These are phyloP conservation scores for Lentinus tigrinus DNA, from an alignment of 768 basidiomycete genomes.

Conservation along the genomic window DNA sequence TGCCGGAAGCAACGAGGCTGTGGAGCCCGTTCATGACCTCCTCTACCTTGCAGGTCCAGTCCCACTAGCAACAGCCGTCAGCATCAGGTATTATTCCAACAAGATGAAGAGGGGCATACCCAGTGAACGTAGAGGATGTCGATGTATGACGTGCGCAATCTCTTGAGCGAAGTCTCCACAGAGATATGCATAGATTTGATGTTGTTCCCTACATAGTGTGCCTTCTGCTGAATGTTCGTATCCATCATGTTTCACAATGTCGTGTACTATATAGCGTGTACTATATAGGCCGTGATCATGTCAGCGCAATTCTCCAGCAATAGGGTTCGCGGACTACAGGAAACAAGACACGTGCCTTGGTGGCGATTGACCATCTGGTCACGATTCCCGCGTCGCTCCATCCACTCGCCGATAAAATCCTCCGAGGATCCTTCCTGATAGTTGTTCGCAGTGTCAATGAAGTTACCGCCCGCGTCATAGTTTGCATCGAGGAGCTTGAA, in stretches of 20 bases:
- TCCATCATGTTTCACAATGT: slow-evolving; percentile 22
- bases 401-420: slow-evolving; percentile 42
- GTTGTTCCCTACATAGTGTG: slow-evolving; percentile 44
- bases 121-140: slow-evolving; percentile 46
- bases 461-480: slow-evolving; percentile 34
- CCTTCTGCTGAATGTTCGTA: slow-evolving; percentile 24
- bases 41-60: slow-evolving; percentile 48
- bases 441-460: slow-evolving; percentile 36
- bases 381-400: slow-evolving; percentile 34
- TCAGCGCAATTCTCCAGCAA: too few relatives aligned
- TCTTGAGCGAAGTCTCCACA: slow-evolving; percentile 36
- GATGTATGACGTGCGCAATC: slow-evolving; percentile 43
- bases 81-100: too few relatives aligned
- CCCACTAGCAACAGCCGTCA: slow-evolving; percentile 33
- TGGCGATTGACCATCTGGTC: slow-evolving; percentile 37
- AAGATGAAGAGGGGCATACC: slow-evolving; percentile 29
- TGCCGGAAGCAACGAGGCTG: slow-evolving; percentile 45
- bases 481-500: slow-evolving; percentile 41
- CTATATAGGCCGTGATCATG: background rate
- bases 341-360: slow-evolving; percentile 19
- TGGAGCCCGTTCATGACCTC: slow-evolving; percentile 57
- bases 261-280: slow-evolving; percentile 23
- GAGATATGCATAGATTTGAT: slow-evolving; percentile 37
- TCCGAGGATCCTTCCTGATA: slow-evolving; percentile 38
- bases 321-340: too few relatives aligned